A percentile compares a stretch with the other conserved stretches of the same genome.
phyloP scores from a whole-genome alignment of 768 basidiomycete species.

The Collybia nuda region DNA sequence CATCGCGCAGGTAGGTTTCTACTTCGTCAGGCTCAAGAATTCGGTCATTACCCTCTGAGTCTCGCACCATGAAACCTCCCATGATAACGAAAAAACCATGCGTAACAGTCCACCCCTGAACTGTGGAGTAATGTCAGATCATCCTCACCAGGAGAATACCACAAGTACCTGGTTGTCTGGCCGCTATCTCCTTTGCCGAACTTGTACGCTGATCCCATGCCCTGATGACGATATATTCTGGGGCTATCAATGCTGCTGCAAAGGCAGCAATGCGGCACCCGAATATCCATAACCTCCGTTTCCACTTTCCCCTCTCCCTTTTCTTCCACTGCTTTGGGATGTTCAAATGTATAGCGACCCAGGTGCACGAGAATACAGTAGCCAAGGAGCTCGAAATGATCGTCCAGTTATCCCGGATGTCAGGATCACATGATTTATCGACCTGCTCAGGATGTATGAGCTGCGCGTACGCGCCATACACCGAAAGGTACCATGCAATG shows the following conservation, averaged over 20 bases:
- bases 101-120: constrained; percentile 14
- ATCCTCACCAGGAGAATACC: too few species aligned
- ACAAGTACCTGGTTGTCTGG: too few species aligned
- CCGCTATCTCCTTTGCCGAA: too few species aligned
- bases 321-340: neutral
- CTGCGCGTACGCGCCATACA: too few species aligned
- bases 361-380: constrained; percentile 7
- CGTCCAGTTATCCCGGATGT: too few species aligned
- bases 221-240: too few species aligned
- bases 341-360: constrained; percentile 11
- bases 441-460: too few species aligned
- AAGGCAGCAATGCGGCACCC: neutral
- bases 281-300: constrained; percentile 3
- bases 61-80: constrained; percentile 24
- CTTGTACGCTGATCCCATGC: too few species aligned
- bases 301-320: too few species aligned
- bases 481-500: too few species aligned
- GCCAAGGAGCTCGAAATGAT: neutral
- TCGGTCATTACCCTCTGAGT: neutral
- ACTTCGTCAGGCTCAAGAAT: neutral
- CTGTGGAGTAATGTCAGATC: neutral
- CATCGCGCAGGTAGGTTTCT: neutral
- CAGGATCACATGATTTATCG: too few species aligned
- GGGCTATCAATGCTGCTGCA: too few species aligned
- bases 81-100: constrained; percentile 25